Conservation (phyloP, 1,284 basidiomycete genomes). For the Termitomyces sp. region DNA sequence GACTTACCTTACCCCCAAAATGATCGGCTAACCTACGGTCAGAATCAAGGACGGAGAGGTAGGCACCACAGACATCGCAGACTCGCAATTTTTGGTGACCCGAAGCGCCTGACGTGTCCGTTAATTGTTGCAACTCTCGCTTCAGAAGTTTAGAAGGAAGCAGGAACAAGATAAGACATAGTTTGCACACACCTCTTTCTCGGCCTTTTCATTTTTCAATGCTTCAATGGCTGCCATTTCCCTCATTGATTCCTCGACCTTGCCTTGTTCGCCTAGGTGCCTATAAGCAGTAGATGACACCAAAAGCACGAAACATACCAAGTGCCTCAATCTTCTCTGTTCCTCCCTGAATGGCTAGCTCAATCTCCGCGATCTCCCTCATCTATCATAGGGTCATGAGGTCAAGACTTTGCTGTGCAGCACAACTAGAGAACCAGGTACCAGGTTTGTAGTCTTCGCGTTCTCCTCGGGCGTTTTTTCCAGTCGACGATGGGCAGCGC, state of each 20-base stretch:
- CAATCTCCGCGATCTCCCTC: constrained; percentile 99
- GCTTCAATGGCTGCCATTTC: constrained; percentile 98
- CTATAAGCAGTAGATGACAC: constrained; percentile 18
- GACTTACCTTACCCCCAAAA: constrained; percentile 93
- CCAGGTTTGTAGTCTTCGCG: constrained; percentile 94
- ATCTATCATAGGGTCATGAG: constrained; percentile 50
- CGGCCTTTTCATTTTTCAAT: constrained; percentile 90
- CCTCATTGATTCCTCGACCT: constrained; percentile 97
- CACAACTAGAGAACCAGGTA: constrained; percentile 28
- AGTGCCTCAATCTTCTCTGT: constrained; percentile 97
- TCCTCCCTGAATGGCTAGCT: constrained; percentile 95
- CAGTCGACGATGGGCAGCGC: constrained; percentile 87
- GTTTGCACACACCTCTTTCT: constrained; percentile 78
- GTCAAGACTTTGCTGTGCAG: background rate
- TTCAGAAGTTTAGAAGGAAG: constrained; percentile 29
- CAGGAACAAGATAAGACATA: constrained; percentile 4
- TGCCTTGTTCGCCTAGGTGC: constrained; percentile 82
- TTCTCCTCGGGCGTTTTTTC: constrained; percentile 99
- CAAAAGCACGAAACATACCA: constrained; percentile 44
- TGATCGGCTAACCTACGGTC: constrained; percentile 98
- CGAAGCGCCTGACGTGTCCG: constrained; percentile 96
- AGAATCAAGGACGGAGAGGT: constrained; percentile 95
- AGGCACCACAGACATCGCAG: constrained; percentile 99
- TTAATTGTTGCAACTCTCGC: constrained; percentile 93
- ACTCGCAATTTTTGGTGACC: constrained; percentile 99